Conservation (phyloP, 2,329 filamentous ascomycete species). For the Aureobasidium sp. region DNA sequence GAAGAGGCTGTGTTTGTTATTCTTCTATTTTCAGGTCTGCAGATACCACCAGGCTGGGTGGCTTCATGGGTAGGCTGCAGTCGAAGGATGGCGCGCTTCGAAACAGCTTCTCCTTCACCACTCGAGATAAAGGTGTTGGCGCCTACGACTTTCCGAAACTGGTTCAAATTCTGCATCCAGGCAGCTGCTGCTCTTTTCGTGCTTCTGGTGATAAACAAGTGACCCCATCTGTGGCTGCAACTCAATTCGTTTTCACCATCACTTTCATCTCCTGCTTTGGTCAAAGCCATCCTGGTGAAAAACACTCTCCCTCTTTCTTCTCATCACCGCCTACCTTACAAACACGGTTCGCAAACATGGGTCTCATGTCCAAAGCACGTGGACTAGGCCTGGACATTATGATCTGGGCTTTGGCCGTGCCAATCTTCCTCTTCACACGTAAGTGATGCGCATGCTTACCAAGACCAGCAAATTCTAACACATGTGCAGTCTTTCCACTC, state of each 20-base stretch:
- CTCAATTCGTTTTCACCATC: background rate
- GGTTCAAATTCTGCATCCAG: background rate
- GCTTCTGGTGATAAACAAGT: background rate
- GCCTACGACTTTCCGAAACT: background rate
- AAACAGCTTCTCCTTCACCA: background rate
- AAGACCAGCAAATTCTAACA: background rate
- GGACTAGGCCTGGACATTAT: constrained; percentile 10
- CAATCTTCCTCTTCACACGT: constrained; percentile 17
- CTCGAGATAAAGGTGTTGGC: background rate
- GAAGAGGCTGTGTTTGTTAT: background rate
- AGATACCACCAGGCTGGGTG: background rate
- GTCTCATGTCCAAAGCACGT: constrained; percentile 7
- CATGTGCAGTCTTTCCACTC: constrained; percentile 13
- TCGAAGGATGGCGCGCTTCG: background rate
- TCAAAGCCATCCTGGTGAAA: background rate
- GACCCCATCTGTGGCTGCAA: background rate
- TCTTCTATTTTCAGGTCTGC: background rate
- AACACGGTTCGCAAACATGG: background rate
- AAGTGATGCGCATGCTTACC: background rate
- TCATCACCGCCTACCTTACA: background rate
- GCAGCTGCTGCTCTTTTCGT: background rate
- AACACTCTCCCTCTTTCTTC: background rate
- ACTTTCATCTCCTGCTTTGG: background rate
- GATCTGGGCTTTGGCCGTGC: constrained; percentile 15
- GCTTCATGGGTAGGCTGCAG: background rate